Conservation (phyloP, 176 grass and related monocot genomes). For the Melocanna baccifera region DNA sequence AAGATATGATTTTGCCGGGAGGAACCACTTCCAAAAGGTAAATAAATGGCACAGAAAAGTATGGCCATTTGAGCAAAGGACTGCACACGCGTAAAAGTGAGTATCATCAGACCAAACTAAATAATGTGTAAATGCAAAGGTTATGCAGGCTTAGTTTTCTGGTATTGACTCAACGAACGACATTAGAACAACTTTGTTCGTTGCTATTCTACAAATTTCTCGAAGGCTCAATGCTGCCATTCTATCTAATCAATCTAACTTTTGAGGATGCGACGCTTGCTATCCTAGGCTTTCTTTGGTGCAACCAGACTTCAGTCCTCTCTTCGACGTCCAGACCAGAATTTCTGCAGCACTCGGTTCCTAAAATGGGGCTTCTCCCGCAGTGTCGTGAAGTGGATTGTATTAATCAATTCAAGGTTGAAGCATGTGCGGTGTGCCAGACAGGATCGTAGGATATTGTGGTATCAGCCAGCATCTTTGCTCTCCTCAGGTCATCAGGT, state of each 20-base stretch:
- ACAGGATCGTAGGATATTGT: not conserved
- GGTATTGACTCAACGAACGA: slow-evolving; percentile 3
- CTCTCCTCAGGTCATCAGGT: slow-evolving; percentile 68
- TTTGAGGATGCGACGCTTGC: not conserved
- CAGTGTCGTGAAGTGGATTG: not conserved
- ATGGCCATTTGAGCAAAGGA: not conserved
- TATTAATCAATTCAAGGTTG: not conserved
- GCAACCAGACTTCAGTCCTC: not conserved
- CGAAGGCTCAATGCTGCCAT: not conserved
- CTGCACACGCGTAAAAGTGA: not conserved
- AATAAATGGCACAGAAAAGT: not conserved
- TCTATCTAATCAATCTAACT: slow-evolving; percentile 10
- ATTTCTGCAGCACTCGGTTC: not conserved
- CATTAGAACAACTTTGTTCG: slow-evolving; percentile 17
- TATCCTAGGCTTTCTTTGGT: not conserved
- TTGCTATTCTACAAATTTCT: slow-evolving; percentile 21
- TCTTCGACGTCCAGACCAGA: slow-evolving; percentile 11
- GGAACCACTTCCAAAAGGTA: not conserved
- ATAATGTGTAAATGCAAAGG: not conserved
- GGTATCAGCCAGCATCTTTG: not conserved
- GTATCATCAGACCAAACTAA: not conserved
- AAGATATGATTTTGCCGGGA: slow-evolving; percentile 9
- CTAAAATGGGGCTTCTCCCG: not conserved
- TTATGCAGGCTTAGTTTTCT: not conserved
- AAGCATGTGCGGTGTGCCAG: not conserved